Percentiles rank a stretch among this genome's conserved stretches.
Conservation (phyloP, 106 monocot species). For the Vanilla planifolia region DNA sequence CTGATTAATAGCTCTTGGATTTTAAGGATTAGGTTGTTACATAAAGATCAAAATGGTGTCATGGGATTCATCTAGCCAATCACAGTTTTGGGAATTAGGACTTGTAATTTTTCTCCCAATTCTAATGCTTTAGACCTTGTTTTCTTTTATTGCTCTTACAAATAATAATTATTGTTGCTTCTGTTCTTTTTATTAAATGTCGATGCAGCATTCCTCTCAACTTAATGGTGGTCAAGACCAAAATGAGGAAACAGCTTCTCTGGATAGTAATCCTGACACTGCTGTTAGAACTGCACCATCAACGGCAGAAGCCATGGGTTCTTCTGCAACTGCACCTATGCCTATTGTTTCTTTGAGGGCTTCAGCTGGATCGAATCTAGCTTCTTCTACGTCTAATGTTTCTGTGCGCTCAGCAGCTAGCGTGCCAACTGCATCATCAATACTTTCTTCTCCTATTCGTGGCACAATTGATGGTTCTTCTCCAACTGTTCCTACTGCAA, state of each 20-base stretch:
- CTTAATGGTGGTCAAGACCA: constrained; percentile 44
- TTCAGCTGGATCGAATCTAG: constrained; percentile 16
- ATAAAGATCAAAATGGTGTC: too few species aligned
- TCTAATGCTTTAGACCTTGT: background rate
- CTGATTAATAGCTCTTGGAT: too few species aligned
- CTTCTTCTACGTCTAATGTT: constrained; percentile 25
- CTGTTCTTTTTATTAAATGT: constrained; percentile 8
- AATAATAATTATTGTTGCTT: constrained; percentile 1
- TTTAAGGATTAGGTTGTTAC: too few species aligned
- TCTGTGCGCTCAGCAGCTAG: constrained; percentile 26
- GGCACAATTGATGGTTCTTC: constrained; percentile 30
- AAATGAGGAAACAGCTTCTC: constrained; percentile 57
- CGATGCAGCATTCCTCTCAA: constrained; percentile 15
- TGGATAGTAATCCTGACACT: constrained; percentile 46
- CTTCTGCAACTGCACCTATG: constrained; percentile 6
- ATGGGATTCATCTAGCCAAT: too few species aligned
- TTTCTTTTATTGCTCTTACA: constrained; percentile 3
- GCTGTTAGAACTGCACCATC: constrained; percentile 45
- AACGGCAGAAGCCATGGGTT: constrained; percentile 28
- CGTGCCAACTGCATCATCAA: constrained; percentile 29
- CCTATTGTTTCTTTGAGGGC: background rate
- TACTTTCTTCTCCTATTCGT: constrained; percentile 43
- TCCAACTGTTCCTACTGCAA: constrained; percentile 22
- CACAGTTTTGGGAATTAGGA: too few species aligned
- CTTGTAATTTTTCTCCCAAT: background rate